Conservation (phyloP, 176 grass and related monocot species). For the Otatea glauca region DNA sequence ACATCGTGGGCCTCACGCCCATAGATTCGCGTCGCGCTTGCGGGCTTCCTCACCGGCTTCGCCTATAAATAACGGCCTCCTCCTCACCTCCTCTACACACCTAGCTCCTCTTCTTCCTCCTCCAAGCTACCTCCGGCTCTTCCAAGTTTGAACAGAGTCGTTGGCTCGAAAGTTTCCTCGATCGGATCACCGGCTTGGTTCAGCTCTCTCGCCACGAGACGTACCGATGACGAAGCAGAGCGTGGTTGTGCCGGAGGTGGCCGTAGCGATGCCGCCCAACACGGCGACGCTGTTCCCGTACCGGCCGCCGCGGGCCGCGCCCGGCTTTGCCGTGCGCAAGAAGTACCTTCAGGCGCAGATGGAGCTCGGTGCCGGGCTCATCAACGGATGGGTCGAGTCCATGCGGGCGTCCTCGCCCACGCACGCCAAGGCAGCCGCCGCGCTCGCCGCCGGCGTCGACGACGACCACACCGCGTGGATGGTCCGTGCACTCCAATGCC, state of each 20-base stretch:
- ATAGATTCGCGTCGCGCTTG: conserved; percentile 45
- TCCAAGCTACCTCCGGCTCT: neutral
- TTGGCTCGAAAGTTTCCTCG: neutral
- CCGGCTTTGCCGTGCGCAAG: conserved; percentile 46
- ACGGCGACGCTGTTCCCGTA: conserved; percentile 53
- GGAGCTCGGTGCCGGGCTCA: conserved; percentile 43
- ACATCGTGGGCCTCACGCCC: neutral
- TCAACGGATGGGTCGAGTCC: conserved; percentile 64
- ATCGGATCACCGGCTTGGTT: neutral
- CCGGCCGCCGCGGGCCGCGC: conserved; percentile 55
- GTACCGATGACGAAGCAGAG: conserved; percentile 77
- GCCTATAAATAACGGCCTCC: conserved; percentile 50
- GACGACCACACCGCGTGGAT: conserved; percentile 52
- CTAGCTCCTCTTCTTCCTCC: neutral
- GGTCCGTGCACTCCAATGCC: conserved; percentile 37
- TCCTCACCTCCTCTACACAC: conserved; percentile 38
- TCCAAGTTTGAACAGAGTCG: neutral
- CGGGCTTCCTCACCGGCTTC: neutral
- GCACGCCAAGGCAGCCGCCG: conserved; percentile 67
- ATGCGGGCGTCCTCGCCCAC: conserved; percentile 93
- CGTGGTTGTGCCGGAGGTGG: conserved; percentile 59
- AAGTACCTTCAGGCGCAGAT: conserved; percentile 56
- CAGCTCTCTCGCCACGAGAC: neutral
- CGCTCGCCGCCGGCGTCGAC: conserved; percentile 45
- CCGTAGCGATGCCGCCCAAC: conserved; percentile 36